Percentiles rank a stretch among this genome's conserved stretches.
Conservation (phyloP, 2,329 filamentous ascomycete genomes). For the Penicillium sp. region DNA sequence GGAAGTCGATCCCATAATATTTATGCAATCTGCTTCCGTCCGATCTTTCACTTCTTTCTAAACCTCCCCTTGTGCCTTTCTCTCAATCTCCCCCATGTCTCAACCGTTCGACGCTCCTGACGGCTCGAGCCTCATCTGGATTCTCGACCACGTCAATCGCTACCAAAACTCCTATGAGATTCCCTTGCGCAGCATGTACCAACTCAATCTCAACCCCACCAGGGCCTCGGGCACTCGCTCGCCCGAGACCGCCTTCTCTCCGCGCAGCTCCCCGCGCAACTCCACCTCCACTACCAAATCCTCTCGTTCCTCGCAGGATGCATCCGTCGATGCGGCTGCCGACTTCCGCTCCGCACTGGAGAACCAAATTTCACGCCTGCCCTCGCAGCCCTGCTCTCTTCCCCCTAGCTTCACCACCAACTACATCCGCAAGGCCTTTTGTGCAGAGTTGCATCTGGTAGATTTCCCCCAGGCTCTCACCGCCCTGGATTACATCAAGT, state of each 20-base stretch:
- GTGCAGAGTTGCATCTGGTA: constrained; percentile 51
- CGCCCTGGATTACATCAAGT: constrained; percentile 61
- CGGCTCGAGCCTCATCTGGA: constrained; percentile 47
- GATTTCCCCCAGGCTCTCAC: constrained; percentile 63
- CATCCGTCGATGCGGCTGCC: constrained; percentile 34
- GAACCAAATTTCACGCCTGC: constrained; percentile 53
- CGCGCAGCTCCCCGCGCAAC: constrained; percentile 33
- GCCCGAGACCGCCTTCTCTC: constrained; percentile 36
- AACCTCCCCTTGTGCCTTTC: background rate
- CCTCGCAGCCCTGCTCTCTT: constrained; percentile 56
- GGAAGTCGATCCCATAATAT: constrained; percentile 8
- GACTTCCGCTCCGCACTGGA: constrained; percentile 42
- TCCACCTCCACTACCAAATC: constrained; percentile 28
- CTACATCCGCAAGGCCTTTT: constrained; percentile 58
- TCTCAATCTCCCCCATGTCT: constrained; percentile 3
- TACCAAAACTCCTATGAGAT: constrained; percentile 62
- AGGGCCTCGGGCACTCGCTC: constrained; percentile 27
- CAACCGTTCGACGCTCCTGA: constrained; percentile 27
- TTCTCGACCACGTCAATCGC: constrained; percentile 56
- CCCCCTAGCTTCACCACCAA: constrained; percentile 59
- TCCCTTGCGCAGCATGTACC: constrained; percentile 63
- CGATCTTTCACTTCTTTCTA: background rate
- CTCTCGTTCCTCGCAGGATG: constrained; percentile 19
- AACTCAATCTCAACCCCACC: constrained; percentile 56
- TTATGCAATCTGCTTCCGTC: constrained; percentile 5